Evolutionary conservation across 2,329 filamentous ascomycete genomes (phyloP), one percentile per base, ranked within the genome.

Genomic region (Clarireedia hainanense): DNA sequence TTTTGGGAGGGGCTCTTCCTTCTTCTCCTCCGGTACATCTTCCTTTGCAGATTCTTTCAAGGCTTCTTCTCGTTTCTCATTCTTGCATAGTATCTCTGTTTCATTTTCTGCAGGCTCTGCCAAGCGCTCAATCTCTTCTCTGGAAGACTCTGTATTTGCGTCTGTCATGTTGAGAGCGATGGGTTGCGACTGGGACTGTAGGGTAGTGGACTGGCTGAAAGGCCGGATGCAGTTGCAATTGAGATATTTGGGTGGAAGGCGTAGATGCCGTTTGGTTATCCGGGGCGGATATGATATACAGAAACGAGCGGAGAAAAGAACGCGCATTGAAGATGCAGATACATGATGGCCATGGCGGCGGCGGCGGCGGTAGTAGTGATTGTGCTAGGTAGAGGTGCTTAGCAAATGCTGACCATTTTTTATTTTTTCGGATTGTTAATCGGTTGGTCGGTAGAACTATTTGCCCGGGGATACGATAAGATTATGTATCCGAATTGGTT

Each of bases 81-180:
- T 71, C 61, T 79, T 57, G 17, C 58, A 55, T 30, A 60, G 20
- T 1, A 59, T 60, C 37, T 60, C 58, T 2, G 37, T 45, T 47
- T 79, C 46, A 71, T 72, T 63, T 76, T 80, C 58, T 83, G 80
- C 36, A 79, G 71, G n/a, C 79, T 80, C 58, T 83, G 80, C 36
- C 79, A 71, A 14, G 79, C 84, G 54, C 76, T 80, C 39, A 81
- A 83, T 27, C 42, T 23, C 40, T 17, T 56, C 48, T 27, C 50
- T 45, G 6, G 39, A 23, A 52, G 26, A 17, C 14, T 39, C 24
- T 15, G 12, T 6, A 39, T 10, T 39, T n/a, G 20, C 23, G 17
- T 42, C 43, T 27, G 53, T 26, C 53, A 55, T 55, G 5, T 50
- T 45, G 30, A 34, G 12, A 34, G 30, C 30, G 30, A 34, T 9